These are phyloP conservation scores for Xerocomellus dryophilus DNA, from an alignment of 768 basidiomycete species.

Conservation along the genomic window DNA sequence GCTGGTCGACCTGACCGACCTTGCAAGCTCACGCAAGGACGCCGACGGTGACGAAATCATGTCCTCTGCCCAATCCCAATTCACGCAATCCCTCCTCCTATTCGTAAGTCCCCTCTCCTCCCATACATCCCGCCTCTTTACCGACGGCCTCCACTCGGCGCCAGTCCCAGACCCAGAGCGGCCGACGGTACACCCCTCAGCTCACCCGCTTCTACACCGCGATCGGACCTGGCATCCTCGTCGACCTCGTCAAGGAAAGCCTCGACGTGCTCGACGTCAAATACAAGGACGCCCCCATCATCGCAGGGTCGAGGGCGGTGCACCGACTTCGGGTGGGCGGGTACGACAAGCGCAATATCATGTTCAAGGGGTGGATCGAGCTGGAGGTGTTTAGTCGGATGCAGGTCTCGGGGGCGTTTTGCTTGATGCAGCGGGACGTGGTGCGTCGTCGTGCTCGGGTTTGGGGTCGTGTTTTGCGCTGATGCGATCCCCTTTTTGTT, in stretches of 20 bases:
- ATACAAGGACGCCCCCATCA: constrained; percentile 41
- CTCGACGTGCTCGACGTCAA: constrained; percentile 49
- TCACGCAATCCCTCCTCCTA: constrained; percentile 75
- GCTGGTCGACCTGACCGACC: neutral
- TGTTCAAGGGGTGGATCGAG: constrained; percentile 73
- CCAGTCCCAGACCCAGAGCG: constrained; percentile 81
- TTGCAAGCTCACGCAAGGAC: constrained; percentile 34
- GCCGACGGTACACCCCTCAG: constrained; percentile 67
- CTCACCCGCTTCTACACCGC: constrained; percentile 80
- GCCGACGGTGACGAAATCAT: constrained; percentile 61
- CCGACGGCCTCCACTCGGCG: neutral
- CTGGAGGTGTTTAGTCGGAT: constrained; percentile 58
- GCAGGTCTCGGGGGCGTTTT: constrained; percentile 56
- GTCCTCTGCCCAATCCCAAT: constrained; percentile 63
- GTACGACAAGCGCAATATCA: constrained; percentile 57
- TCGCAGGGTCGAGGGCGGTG: constrained; percentile 10
- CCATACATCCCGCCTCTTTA: neutral
- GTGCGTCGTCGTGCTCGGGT: constrained; percentile 37
- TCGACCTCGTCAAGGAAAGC: constrained; percentile 52
- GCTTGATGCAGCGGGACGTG: constrained; percentile 66
- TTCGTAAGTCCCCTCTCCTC: constrained; percentile 52
- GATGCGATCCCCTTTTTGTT: neutral
- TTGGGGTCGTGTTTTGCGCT: neutral
- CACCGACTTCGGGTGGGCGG: constrained; percentile 62
- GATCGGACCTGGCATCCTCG: constrained; percentile 50